These are phyloP conservation scores for Leccinum discolor DNA, from an alignment of 1,284 basidiomycete species.

Conservation along the genomic window DNA sequence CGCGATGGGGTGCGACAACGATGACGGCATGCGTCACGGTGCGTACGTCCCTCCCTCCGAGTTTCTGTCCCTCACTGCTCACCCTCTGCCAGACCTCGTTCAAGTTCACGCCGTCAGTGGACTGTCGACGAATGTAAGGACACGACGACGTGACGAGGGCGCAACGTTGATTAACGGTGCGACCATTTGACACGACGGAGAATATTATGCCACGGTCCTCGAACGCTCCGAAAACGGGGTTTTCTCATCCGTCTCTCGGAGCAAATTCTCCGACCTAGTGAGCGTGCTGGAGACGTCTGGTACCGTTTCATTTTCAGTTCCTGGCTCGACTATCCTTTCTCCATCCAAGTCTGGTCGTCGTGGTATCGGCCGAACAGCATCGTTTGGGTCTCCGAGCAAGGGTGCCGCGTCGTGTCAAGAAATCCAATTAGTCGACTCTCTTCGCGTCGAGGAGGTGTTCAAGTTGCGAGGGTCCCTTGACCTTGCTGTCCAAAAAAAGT, in stretches of 20 bases:
- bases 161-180: too few species aligned
- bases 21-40: too few species aligned
- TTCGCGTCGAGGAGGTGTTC: constrained; percentile 61
- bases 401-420: constrained; percentile 46
- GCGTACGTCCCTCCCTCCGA: too few species aligned
- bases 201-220: constrained; percentile 61
- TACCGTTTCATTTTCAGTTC: constrained; percentile 45
- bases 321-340: constrained; percentile 35
- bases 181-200: too few species aligned
- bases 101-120: too few species aligned
- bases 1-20: too few species aligned
- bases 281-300: constrained; percentile 74
- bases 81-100: too few species aligned
- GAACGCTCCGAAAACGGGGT: constrained; percentile 51
- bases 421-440: constrained; percentile 54
- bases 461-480: too few species aligned
- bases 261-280: constrained; percentile 73
- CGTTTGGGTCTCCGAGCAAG: constrained; percentile 51
- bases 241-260: constrained; percentile 66
- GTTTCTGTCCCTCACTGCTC: too few species aligned
- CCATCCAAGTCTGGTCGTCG: constrained; percentile 45
- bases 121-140: too few species aligned
- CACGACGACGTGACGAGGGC: too few species aligned
- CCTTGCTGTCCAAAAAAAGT: too few species aligned
- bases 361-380: constrained; percentile 54